Conservation (phyloP, 2,329 filamentous ascomycete species). For the Pseudogymnoascus sp. region DNA sequence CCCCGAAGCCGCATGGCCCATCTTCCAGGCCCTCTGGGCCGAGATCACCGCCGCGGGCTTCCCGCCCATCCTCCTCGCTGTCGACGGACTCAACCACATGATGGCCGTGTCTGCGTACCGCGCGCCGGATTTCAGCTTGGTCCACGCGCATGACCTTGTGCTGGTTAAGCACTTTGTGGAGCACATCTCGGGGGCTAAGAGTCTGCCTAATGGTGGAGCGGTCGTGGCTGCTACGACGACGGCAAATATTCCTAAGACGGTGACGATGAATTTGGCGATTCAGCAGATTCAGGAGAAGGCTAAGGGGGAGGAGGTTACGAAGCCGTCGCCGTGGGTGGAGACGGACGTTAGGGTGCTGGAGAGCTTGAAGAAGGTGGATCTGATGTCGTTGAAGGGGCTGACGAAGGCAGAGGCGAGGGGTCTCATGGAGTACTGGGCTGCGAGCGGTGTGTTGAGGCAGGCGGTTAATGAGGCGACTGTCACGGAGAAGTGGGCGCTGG, state of each 20-base stretch:
- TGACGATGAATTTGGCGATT: constrained; percentile 63
- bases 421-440: constrained; percentile 89
- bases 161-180: constrained; percentile 70
- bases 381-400: constrained; percentile 58
- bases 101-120: constrained; percentile 75
- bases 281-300: constrained; percentile 44
- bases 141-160: constrained; percentile 81
- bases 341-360: constrained; percentile 49
- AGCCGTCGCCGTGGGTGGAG: constrained; percentile 46
- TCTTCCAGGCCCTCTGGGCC: constrained; percentile 73
- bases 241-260: constrained; percentile 59
- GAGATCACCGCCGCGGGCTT: constrained; percentile 57
- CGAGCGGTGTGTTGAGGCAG: constrained; percentile 69
- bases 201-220: constrained; percentile 66
- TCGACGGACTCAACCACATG: constrained; percentile 75
- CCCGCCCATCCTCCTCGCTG: constrained; percentile 58
- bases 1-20: constrained; percentile 68
- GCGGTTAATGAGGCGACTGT: constrained; percentile 65
- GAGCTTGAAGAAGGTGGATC: constrained; percentile 42
- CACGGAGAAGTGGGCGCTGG: constrained; percentile 75
- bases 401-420: constrained; percentile 67
- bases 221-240: constrained; percentile 67
- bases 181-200: constrained; percentile 54
- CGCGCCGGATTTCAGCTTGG: constrained; percentile 58
- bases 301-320: constrained; percentile 31